Base-by-base conservation (phyloP, 768 basidiomycete species). In the Lactarius hengduanensis region DNA sequence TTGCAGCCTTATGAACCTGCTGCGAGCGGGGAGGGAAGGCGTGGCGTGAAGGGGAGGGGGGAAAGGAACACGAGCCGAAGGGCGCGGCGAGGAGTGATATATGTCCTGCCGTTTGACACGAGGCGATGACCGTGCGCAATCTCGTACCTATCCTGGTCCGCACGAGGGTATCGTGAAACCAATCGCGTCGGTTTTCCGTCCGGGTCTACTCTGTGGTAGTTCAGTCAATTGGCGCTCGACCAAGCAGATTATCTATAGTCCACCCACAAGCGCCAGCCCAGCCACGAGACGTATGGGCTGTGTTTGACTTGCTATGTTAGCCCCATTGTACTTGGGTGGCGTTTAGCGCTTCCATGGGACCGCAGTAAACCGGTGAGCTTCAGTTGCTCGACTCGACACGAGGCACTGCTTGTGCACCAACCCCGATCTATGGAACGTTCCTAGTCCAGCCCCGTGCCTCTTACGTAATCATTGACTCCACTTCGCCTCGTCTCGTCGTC, bases 1-100 rank as follows among this genome's bases (percentile, higher is more conserved):
- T 34, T 57, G 68, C 69, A 65, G 64, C 68, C 69, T 65, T 69
- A 70, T 66, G 70, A 69, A 69, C 64, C 43, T 50, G 64, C 60
- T 56, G 57, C 60, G 55, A 64, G 63, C 55, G 61, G 50, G 55
- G 45, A n/a, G 50, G 50, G 55, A 32, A n/a, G 55, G 54, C 57
- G 63, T 61, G 69, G 40, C 50, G 22, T 26, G 63, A 62, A 34
- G 38, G 57, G 41, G 38, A 30, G n/a, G 64, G 38, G 59, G 55
- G 28, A 18, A 57, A 26, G 59, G 18, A 45, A 57, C 36, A 47
- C 55, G 65, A 63, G 54, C 41, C 41, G 28, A 36, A 43, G 55
- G 36, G 40, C 28, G 58, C 28, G 62, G 40, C 22, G 32, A 9
- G 11, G 30, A 56, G 26, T 47, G 57, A 65, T 69, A 70, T 70